Percentiles rank a stretch among this genome's conserved stretches.
These are phyloP conservation scores for Evansstolkia leycettana DNA, from an alignment of 495 filamentous ascomycete species.

Conservation along the genomic window DNA sequence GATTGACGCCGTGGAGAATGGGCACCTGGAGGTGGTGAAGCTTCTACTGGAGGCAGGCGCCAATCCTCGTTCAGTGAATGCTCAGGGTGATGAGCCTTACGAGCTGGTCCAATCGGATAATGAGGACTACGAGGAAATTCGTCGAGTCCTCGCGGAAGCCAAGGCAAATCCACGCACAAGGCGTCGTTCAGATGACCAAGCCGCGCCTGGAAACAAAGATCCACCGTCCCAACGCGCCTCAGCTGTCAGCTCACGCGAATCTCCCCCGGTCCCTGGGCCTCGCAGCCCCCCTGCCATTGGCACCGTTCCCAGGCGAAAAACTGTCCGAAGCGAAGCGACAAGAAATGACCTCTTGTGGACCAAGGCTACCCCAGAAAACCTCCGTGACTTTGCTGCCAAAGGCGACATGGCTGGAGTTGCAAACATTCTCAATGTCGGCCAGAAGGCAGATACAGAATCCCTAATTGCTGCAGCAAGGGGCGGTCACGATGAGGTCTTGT, in stretches of 20 bases:
- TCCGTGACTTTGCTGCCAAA: constrained; percentile 67
- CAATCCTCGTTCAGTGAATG: constrained; percentile 78
- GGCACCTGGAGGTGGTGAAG: constrained; percentile 81
- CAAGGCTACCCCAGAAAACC: constrained; percentile 51
- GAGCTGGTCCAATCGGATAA: constrained; percentile 63
- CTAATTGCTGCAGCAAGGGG: constrained; percentile 86
- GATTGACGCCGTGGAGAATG: constrained; percentile 92
- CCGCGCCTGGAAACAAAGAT: constrained; percentile 38
- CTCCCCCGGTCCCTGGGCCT: constrained; percentile 34
- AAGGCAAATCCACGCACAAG: constrained; percentile 33
- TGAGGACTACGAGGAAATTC: constrained; percentile 51
- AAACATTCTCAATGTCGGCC: constrained; percentile 63
- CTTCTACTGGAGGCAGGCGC: constrained; percentile 73
- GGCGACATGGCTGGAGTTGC: constrained; percentile 73
- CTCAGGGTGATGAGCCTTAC: constrained; percentile 73
- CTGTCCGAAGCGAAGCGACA: constrained; percentile 45
- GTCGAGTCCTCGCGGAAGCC: constrained; percentile 33
- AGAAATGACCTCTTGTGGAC: constrained; percentile 51
- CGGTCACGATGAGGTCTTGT: constrained; percentile 77
- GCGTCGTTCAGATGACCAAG: constrained; percentile 52
- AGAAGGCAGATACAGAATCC: constrained; percentile 70
- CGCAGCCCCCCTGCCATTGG: constrained; percentile 36
- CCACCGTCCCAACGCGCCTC: constrained; percentile 53
- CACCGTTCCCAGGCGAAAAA: constrained; percentile 34
- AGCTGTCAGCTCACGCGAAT: constrained; percentile 55